Percentiles rank a stretch among this genome's conserved stretches.
Evolutionary conservation across 2,329 filamentous ascomycete species (phyloP).

Genomic region (Xenosphaeropsis pyriputrescens): DNA sequence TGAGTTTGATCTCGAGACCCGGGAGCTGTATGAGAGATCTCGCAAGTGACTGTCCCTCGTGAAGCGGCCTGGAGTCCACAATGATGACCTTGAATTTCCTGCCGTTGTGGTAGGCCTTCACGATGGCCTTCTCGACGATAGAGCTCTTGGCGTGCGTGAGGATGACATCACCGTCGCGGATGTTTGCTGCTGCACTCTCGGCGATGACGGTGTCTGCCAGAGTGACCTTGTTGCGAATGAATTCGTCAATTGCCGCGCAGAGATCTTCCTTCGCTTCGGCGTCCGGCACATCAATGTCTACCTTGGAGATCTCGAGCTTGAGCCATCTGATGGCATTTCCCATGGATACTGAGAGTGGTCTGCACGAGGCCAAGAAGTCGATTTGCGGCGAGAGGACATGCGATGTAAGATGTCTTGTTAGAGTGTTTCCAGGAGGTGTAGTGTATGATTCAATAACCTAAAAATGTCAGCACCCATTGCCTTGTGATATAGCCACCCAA

Average conservation of each 20-base stretch:
- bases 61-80: constrained; percentile 61
- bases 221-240: constrained; percentile 80
- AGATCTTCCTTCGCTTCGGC: constrained; percentile 67
- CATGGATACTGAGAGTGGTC: constrained; percentile 94
- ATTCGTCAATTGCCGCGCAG: constrained; percentile 69
- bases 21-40: constrained; percentile 47
- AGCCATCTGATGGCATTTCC: constrained; percentile 92
- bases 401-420: constrained; percentile 81
- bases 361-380: constrained; percentile 81
- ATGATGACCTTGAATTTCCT: constrained; percentile 73
- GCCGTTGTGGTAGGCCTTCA: constrained; percentile 54
- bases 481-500: not conserved
- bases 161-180: constrained; percentile 66
- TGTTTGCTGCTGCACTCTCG: constrained; percentile 57
- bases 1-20: constrained; percentile 69
- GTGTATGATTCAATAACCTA: constrained; percentile 88
- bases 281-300: constrained; percentile 77
- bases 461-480: constrained; percentile 5
- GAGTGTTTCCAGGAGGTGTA: constrained; percentile 69
- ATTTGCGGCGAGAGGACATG: constrained; percentile 91
- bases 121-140: constrained; percentile 70
- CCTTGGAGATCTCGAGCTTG: constrained; percentile 81
- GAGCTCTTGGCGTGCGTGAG: constrained; percentile 78
- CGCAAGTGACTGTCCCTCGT: constrained; percentile 58
- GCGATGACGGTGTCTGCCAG: constrained; percentile 80